phyloP scores from a whole-genome alignment of 306 rosid species.

The Clitoria ternatea region DNA sequence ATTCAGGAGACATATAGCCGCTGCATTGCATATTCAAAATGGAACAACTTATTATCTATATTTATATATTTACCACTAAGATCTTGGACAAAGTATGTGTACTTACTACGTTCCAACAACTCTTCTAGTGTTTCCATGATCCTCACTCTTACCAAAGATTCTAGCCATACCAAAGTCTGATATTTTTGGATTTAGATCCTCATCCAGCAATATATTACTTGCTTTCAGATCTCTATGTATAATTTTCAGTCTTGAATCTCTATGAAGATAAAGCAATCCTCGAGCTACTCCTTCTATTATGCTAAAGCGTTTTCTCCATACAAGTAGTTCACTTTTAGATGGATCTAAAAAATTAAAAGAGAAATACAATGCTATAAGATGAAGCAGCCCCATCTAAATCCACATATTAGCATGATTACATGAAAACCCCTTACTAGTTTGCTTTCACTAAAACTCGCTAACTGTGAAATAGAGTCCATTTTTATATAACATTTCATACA shows the following conservation, averaged over 20 bases:
- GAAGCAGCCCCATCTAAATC: neutral
- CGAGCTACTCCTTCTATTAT: conserved; percentile 24
- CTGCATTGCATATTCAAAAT: conserved; percentile 8
- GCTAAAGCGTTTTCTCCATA: conserved; percentile 16
- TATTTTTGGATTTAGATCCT: conserved; percentile 23
- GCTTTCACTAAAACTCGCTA: neutral
- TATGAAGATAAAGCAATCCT: conserved; percentile 23
- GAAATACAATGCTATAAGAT: neutral
- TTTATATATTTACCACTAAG: neutral
- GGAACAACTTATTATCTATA: neutral
- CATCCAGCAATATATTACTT: conserved; percentile 25
- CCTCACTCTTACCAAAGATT: neutral
- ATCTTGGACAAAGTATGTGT: neutral
- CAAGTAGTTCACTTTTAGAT: neutral
- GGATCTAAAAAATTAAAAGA: neutral
- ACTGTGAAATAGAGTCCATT: neutral
- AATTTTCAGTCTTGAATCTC: conserved; percentile 20
- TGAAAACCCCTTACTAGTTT: neutral
- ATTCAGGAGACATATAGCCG: conserved; percentile 26
- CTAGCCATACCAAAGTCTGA: conserved; percentile 25
- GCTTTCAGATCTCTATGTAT: conserved; percentile 24
- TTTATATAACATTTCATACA: neutral
- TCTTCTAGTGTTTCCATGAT: neutral
- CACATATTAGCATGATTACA: neutral
- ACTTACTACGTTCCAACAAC: conserved; percentile 25